Conservation (phyloP, 2,329 filamentous ascomycete species). For the Podosphaera fusca region DNA sequence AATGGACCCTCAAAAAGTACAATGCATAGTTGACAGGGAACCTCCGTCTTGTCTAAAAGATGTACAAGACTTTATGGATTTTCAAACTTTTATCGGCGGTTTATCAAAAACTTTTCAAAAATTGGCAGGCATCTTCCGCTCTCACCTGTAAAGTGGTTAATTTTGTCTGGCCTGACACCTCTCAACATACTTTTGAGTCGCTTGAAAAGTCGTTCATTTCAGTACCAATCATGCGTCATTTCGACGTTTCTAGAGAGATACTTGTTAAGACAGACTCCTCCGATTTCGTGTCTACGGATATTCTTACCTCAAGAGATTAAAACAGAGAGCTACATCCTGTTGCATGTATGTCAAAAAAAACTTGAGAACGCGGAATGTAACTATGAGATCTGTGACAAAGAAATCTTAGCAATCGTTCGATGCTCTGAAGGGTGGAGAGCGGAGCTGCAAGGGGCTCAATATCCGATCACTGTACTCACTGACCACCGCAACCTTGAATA, state of each 20-base stretch:
- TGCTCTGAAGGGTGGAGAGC: too few species aligned
- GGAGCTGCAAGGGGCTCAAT: neutral
- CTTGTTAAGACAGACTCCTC: neutral
- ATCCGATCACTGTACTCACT: neutral
- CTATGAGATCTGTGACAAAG: too few species aligned
- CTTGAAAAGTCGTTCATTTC: neutral
- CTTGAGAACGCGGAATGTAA: too few species aligned
- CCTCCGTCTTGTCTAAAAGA: too few species aligned
- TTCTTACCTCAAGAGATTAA: neutral
- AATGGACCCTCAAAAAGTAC: neutral
- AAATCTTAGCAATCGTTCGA: too few species aligned
- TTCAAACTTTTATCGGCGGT: too few species aligned
- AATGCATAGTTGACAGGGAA: neutral
- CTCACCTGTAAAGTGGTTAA: neutral
- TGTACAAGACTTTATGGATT: too few species aligned
- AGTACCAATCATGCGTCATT: neutral
- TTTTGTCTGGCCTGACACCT: neutral
- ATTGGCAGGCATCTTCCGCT: neutral
- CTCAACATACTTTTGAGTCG: neutral
- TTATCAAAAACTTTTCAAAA: neutral
- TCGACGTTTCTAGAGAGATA: neutral
- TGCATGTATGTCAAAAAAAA: too few species aligned
- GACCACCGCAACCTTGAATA: neutral
- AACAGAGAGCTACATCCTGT: neutral
- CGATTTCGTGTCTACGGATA: neutral